A percentile compares a stretch with the other conserved stretches of the same genome.
Evolutionary conservation across 73 alveolate species (phyloP).

Genomic region (Paramecium biaurelia): DNA sequence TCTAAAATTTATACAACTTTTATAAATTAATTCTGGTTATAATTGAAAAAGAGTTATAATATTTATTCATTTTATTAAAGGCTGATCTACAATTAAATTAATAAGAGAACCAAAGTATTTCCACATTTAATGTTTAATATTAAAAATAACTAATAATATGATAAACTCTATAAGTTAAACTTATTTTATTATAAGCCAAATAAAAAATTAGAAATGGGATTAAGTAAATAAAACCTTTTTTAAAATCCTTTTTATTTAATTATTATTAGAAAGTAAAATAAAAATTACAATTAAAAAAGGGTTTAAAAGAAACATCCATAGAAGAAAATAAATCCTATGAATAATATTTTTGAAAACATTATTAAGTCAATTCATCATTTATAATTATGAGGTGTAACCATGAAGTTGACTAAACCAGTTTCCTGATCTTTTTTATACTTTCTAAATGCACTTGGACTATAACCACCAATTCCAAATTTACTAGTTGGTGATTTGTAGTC

Average conservation of each 20-base stretch:
- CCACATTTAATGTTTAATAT: neutral
- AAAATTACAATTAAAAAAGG: no score
- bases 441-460: conserved; percentile 55
- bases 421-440: neutral
- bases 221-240: no score
- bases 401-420: neutral
- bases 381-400: conserved; percentile 17
- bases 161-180: no score
- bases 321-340: no score
- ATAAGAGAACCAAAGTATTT: neutral
- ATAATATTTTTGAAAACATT: neutral
- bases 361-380: neutral
- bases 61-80: neutral
- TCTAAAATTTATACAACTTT: neutral
- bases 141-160: neutral
- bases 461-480: neutral
- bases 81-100: neutral
- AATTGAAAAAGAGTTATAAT: neutral
- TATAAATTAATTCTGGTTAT: neutral
- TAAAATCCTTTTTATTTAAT: no score
- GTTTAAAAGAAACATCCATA: no score
- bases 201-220: no score
- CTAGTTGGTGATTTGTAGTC: neutral
- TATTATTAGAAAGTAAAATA: no score
- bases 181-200: no score